Evolutionary conservation across 2,329 filamentous ascomycete genomes (phyloP), one percentile per base, ranked within the genome.

Genomic region (Lecanosticta acicola): DNA sequence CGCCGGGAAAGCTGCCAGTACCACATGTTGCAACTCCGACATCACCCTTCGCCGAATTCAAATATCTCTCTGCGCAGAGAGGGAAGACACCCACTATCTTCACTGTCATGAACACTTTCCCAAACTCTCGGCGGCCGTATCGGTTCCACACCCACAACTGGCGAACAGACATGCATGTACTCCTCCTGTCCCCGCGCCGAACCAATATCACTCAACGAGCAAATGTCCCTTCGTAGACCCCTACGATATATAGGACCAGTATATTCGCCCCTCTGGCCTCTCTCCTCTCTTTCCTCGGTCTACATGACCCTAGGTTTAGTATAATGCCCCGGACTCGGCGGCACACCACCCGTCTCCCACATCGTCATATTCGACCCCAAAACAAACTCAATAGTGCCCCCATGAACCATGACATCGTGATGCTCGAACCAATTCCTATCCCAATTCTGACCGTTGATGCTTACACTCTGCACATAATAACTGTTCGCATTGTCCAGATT

Each of bases 11-110:
- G 78, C 70, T 1, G 83, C 83, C 1, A 72, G 68, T 13, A 83
- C 81, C 10, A 78, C 77, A 54, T 87, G 83, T 72, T 87, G 83
- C 71, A 85, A 83, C 2, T 80, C 75, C 56, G 84, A 87, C 60
- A 78, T 87, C 59, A 85, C 83, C 1, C 68, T 83, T 29, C 9
- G 72, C 72, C 37, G 84, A 87, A 66, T 85, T 79, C 71, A 78
- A 80, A 65, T n/a, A n/a, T 70, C 74, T 3, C 75, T 87, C 3
- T 87, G 83, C 67, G 76, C 76, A 58, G 85, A 85, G 67, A 85
- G 84, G 80, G 83, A 87, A 59, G 77, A n/a, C n/a, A n/a, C n/a
- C 77, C 40, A 76, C 67, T 60, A 80, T 83, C 58, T 64, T 71
- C 53, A 73, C 69, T 37, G 82, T 80, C 26, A 75, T 75, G 16